Conservation (phyloP, 495 filamentous ascomycete genomes). For the Xylaria sp. region DNA sequence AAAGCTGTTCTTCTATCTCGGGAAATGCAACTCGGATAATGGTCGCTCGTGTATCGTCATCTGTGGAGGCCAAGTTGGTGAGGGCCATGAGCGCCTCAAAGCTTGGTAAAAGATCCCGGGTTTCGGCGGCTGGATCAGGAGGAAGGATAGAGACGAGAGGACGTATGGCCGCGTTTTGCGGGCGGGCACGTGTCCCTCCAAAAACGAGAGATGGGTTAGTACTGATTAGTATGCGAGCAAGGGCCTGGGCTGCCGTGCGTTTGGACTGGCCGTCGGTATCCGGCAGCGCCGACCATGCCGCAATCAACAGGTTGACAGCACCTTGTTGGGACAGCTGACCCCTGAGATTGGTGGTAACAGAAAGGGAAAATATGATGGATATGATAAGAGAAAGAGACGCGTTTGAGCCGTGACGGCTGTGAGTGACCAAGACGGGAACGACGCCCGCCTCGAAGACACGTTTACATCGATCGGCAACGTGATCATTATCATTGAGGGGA, state of each 20-base stretch:
- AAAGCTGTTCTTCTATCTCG: conserved; percentile 79
- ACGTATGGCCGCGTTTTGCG: conserved; percentile 77
- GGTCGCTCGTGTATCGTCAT: conserved; percentile 69
- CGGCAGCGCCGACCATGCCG: conserved; percentile 65
- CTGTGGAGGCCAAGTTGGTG: conserved; percentile 87
- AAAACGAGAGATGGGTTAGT: conserved; percentile 88
- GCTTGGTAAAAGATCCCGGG: conserved; percentile 81
- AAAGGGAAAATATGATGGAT: conserved; percentile 77
- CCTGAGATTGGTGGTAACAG: conserved; percentile 72
- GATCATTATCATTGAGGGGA: conserved; percentile 72
- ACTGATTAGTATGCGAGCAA: conserved; percentile 91
- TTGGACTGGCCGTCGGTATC: conserved; percentile 58
- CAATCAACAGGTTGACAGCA: conserved; percentile 81
- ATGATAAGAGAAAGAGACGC: conserved; percentile 71
- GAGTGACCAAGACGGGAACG: conserved; percentile 74
- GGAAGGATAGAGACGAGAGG: conserved; percentile 77
- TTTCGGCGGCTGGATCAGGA: conserved; percentile 63
- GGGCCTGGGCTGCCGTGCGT: conserved; percentile 76
- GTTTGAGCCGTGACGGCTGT: conserved; percentile 69
- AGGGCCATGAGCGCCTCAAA: conserved; percentile 92
- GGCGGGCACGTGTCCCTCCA: conserved; percentile 72
- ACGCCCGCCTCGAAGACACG: conserved; percentile 76
- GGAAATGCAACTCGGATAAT: conserved; percentile 77
- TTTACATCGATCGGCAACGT: conserved; percentile 78
- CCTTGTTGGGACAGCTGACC: conserved; percentile 89